Evolutionary conservation across 1,139 yeast genomes (phyloP).

Genomic region (Kodamaea derodonti): DNA sequence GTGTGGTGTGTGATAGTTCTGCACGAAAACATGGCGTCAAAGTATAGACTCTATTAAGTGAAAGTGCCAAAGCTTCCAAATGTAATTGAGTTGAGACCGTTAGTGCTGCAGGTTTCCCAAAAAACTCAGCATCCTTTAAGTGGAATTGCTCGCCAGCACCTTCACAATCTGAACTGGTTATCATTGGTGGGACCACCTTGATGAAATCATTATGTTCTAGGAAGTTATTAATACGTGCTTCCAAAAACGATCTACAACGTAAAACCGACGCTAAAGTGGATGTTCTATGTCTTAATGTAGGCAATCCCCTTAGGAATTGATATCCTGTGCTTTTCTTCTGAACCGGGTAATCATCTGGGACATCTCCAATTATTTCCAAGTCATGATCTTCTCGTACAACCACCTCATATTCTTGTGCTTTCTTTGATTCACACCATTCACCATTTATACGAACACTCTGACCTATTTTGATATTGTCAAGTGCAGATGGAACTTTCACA

Average conservation of each 20-base stretch:
- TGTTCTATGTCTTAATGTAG: conserved; percentile 79
- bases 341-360: conserved; percentile 66
- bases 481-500: conserved; percentile 24
- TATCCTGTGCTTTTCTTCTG: conserved; percentile 74
- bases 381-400: conserved; percentile 11
- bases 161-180: conserved; percentile 92
- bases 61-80: conserved; percentile 73
- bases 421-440: conserved; percentile 28
- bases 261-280: conserved; percentile 60
- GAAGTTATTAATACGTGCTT: conserved; percentile 49
- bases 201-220: conserved; percentile 53
- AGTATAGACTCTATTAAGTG: conserved; percentile 83
- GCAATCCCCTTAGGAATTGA: conserved; percentile 63
- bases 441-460: conserved; percentile 36
- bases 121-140: conserved; percentile 46
- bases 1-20: conserved; percentile 82
- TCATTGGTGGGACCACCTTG: conserved; percentile 80
- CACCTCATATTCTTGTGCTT: conserved; percentile 31
- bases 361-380: conserved; percentile 44
- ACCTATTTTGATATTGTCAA: conserved; percentile 36
- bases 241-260: conserved; percentile 69
- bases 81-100: conserved; percentile 94
- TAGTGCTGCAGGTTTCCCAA: conserved; percentile 64
- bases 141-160: conserved; percentile 93
- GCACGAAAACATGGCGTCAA: conserved; percentile 92